Evolutionary conservation across 2,329 filamentous ascomycete species (phyloP).

Genomic region (Hypoxylon sp.): DNA sequence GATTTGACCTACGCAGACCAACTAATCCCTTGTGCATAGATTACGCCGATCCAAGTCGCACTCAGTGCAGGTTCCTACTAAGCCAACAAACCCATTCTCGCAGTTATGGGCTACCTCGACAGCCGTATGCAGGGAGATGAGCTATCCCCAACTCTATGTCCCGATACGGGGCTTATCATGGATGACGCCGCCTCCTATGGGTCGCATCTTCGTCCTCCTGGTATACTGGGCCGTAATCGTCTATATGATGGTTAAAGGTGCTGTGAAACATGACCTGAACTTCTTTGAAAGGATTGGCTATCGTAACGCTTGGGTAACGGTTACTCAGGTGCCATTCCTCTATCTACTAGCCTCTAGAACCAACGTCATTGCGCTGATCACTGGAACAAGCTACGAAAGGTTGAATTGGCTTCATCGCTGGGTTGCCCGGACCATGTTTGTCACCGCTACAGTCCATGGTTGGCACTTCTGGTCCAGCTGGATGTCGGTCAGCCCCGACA

Average conservation of each 20-base stretch:
- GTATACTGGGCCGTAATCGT: conserved; percentile 72
- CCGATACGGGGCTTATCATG: conserved; percentile 64
- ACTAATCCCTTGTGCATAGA: conserved; percentile 54
- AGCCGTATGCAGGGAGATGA: conserved; percentile 69
- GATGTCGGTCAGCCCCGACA: conserved; percentile 65
- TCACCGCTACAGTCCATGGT: conserved; percentile 78
- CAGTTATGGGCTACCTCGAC: conserved; percentile 73
- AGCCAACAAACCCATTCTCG: conserved; percentile 62
- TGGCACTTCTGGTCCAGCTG: conserved; percentile 78
- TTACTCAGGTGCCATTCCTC: conserved; percentile 75
- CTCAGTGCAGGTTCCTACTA: conserved; percentile 66
- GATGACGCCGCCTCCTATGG: conserved; percentile 71
- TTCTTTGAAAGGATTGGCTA: conserved; percentile 77
- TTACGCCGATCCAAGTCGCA: conserved; percentile 62
- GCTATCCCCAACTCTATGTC: conserved; percentile 69
- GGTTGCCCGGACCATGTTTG: conserved; percentile 77
- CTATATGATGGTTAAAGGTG: conserved; percentile 69
- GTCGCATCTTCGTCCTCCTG: conserved; percentile 68
- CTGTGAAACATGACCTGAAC: conserved; percentile 66
- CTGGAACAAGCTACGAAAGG: conserved; percentile 76
- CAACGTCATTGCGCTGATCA: conserved; percentile 71
- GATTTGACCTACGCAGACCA: background rate
- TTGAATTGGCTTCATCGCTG: conserved; percentile 82
- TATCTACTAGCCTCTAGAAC: conserved; percentile 74
- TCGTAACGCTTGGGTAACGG: conserved; percentile 76